Base-by-base conservation (phyloP, 2,329 filamentous ascomycete genomes). In the Aspergillus glaucus region DNA sequence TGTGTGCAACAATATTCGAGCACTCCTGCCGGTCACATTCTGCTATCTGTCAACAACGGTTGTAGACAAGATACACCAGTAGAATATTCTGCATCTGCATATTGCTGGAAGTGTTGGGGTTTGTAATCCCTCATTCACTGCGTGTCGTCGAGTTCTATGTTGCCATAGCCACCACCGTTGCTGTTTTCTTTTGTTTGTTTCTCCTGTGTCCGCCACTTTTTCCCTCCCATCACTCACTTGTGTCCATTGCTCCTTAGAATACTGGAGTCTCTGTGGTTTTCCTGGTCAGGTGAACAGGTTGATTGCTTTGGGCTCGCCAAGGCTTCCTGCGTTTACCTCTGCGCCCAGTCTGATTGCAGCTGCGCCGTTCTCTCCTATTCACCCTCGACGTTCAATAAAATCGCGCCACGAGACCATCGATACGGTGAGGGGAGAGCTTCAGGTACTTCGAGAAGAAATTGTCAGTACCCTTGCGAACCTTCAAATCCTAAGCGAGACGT, bases 71-170 rank as follows among this genome's bases (percentile, higher is more conserved):
- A 43, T 30, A 43, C 28, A 17, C 40, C 45, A 42, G 36, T 41
- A 28, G 28, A 22, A n/a, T 49, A 45, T 49, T 28, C 9, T 10
- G 10, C 26, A 4, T 30, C 43, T 41, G 45, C 43, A 45, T 55
- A 52, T 37, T 55, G 52, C 43, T 44, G 44, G 48, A 55, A 46
- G 51, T 53, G 50, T 42, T 43, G 48, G 50, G 43, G 53, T 55
- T 49, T 44, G 53, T 50, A 9, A 49, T 48, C 30, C n/a, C 17
- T 34, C 14, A 15, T 24, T 19, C n/a, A 17, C 17, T 42, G 19
- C 39, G 17, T 42, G 22, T 19, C 19, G 39, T 21, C 6, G 22
- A 21, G 10, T 24, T 15, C 14, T 8, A 6, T 24, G 17, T 21
- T 24, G 39, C 12, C 17, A 42, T 42, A 42, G 14, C 43, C 28